Evolutionary conservation across 805 yeast genomes (phyloP), one percentile per base, ranked within the genome.

Genomic region (Aciculoconidium aculeatum): DNA sequence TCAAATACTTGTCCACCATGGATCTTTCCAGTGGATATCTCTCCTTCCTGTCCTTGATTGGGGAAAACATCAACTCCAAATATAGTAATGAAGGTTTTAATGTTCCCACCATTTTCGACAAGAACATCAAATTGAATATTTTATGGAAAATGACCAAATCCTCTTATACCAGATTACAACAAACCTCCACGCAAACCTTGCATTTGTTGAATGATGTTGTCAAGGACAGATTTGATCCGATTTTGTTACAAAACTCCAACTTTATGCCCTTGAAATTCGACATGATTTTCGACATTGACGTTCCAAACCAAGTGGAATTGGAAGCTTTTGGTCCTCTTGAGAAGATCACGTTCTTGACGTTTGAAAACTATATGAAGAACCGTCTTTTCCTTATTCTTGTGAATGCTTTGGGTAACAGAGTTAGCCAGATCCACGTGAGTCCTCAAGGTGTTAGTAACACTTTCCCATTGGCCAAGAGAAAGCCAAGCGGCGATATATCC

Each of bases 1-100:
- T 92, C 33, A 76, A 77, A 44, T 88, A 81, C 48, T 51, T 90
- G 37, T 94, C 96, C 3, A 73, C 83, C 3, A 77, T 79, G 67
- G 94, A 87, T 53, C 55, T 88, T 27, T 61, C 70, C 31, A 33
- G 34, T 17, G 92, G 90, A 1, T 77, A 81, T 45, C 55, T 83
- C 24, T 78, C 83, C 16, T 80, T 83, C 48, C 65, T 74, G 34
- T 76, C 84, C 4, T 46, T 61, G 15, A 53, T 70, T 30, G 77
- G 75, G 10, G 76, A 68, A 16, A 48, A 41, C 25, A 35, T 47
- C 10, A 38, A 59, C 20, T 58, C 77, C 11, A 54, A 58, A 18
- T 72, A 75, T 41, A 68, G 67, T 28, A 28, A 53, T 1, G 53
- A 57, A 56, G 88, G 88, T 1, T 83, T 80, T 50, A 70, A 72